Conservation (phyloP, 1,284 basidiomycete genomes). For the Apiotrichum mycotoxinovorans region DNA sequence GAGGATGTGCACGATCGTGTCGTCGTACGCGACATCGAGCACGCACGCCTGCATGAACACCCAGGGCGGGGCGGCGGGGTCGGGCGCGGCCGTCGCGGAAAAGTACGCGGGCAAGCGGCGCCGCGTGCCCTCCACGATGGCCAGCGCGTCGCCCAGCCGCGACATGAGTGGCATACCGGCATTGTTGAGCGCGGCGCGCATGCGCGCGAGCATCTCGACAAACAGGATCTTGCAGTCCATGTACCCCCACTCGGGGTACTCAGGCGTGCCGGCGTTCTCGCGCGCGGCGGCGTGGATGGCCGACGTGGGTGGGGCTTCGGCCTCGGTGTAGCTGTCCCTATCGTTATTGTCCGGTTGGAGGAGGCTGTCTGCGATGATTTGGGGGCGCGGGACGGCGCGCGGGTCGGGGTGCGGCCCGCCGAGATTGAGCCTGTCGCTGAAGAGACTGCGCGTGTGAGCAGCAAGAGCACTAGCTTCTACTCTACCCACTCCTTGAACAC, state of each 20-base stretch:
- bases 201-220: not conserved
- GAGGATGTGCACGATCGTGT: conserved; percentile 1
- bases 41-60: not conserved
- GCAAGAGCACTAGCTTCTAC: not conserved
- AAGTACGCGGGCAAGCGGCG: no score
- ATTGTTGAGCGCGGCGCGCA: no score
- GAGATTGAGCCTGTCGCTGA: not conserved
- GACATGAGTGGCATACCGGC: not conserved
- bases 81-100: no score
- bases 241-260: conserved; percentile 3
- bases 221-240: conserved; percentile 2
- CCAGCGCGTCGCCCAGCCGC: not conserved
- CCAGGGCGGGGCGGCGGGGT: not conserved
- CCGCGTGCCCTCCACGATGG: not conserved
- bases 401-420: not conserved
- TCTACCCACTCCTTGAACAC: not conserved
- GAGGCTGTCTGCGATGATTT: not conserved
- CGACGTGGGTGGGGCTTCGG: no score
- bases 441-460: not conserved
- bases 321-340: not conserved
- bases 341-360: not conserved
- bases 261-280: not conserved
- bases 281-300: not conserved
- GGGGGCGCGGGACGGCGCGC: not conserved
- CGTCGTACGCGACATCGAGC: not conserved